Base-by-base conservation (phyloP, 2,329 filamentous ascomycete genomes). In the Colletotrichum aenigma region DNA sequence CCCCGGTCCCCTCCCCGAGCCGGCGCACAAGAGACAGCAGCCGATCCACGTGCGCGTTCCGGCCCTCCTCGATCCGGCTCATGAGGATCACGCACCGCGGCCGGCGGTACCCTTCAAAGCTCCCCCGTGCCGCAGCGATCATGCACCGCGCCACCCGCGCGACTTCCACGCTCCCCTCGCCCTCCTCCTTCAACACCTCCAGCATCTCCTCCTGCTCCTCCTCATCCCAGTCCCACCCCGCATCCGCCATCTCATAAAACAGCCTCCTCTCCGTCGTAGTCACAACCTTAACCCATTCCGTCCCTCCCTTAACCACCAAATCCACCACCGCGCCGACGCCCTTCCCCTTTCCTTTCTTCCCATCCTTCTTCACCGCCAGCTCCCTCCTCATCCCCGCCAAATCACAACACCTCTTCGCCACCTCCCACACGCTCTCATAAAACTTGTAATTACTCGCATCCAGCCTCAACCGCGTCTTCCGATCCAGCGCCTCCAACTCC, bases 161-260 rank as follows among this genome's bases (percentile, higher is more conserved):
- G 9, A 78, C 70, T 48, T 79, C 78, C 64, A 79, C 75, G 34
- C 74, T 70, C 15, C 62, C 74, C 12, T 76, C 74, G 24, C 32
- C 62, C 28, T 76, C 75, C 30, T 77, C 75, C 48, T 12, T 26
- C 9, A 77, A n/a, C 7, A 75, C 13, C 3, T 81, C 82, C 68
- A 86, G 76, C 4, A 81, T 80, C 66, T 85, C 83, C 10, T 83
- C 85, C 8, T 81, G 81, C 34, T 78, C 75, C 9, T 80, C 77
- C 8, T 84, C 83, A 7, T 84, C 85, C 85, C 85, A 87, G 8
- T 80, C 80, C 85, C 85, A 87, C 6, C 85, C 85, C n/a, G 80
- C 81, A 61, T 86, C 85, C 4, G 81, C 81, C 85, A 87, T 84
- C 61, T 87, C 84, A 5, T 84, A 79, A 9, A 83, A 83, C 67